Conservation (phyloP, 495 filamentous ascomycete species). For the Aspergillus saccharolyticus region DNA sequence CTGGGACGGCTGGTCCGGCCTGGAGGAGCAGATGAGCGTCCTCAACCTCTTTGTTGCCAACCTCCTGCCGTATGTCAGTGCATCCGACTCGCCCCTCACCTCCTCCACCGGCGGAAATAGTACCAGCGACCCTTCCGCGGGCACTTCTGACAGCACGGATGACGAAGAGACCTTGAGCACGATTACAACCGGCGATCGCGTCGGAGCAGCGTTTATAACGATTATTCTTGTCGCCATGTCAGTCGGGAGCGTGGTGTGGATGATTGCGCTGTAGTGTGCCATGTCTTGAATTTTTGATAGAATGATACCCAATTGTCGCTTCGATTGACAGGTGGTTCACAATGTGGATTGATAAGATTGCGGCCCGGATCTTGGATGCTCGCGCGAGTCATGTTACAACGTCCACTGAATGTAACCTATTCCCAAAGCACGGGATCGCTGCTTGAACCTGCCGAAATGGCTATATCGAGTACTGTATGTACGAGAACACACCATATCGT, state of each 20-base stretch:
- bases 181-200: conserved; percentile 49
- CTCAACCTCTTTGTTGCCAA: conserved; percentile 5
- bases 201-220: conserved; percentile 59
- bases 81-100: conserved; percentile 5
- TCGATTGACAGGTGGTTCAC: too few species aligned
- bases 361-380: too few species aligned
- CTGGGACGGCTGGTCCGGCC: conserved; percentile 57
- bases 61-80: neutral
- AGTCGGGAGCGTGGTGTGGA: conserved; percentile 35
- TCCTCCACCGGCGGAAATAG: conserved; percentile 19
- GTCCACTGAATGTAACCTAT: too few species aligned
- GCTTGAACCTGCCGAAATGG: too few species aligned
- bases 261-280: conserved; percentile 7
- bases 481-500: too few species aligned
- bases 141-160: neutral
- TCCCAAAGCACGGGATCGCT: too few species aligned
- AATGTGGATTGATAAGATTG: too few species aligned
- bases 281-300: too few species aligned
- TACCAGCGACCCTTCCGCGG: conserved; percentile 14
- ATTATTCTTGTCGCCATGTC: conserved; percentile 45
- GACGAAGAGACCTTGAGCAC: neutral
- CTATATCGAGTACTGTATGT: too few species aligned
- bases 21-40: conserved; percentile 34
- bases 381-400: too few species aligned
- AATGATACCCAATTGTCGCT: too few species aligned